Evolutionary conservation across 169 alveolate species (phyloP), one percentile per base, ranked within the genome.

Genomic region (Plasmodium sp.): DNA sequence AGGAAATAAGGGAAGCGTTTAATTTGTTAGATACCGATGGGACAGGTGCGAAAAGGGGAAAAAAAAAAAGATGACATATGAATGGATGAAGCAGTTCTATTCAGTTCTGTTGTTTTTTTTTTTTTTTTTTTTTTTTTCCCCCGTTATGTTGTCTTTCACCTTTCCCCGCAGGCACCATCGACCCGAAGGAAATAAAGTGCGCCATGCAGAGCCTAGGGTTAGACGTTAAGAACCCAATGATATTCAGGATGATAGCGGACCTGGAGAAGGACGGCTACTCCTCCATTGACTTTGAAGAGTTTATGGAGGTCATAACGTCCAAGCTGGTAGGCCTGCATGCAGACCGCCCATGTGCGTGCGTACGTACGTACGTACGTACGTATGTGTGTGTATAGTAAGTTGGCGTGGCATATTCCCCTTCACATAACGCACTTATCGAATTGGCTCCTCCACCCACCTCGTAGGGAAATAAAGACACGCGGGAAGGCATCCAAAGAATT

Each of bases 171-270:
- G 99, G 99, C 18, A 98, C 99, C 22, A 98, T 99, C 74, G 99
- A 99, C 93, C 99, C 99, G 79, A 98, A 98, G 95, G 99, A 99
- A 97, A 98, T 99, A 67, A 99, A 99, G 96, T 99, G 99, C 39
- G 99, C 99, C 14, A 99, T 99, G 99, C 99, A 98, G 96, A 98
- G 99, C 79, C 97, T 99, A n/a, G 99, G 99, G 75, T 98, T 99
- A 86, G 99, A 99, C 95, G 98, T 98, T 48, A 99, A 99, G 95
- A 99, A 99, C 93, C 99, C 99, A 56, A 98, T 99, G 81, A 99
- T 99, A 92, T 99, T 97, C 97, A 98, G 98, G 96, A 98, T 99
- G 98, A 98, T 99, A 81, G 99, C 99, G 7, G 99, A 99, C 93
- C 96, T 99, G 77, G 99, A 99, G 94, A 97, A 98, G 79, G 99